Conservation (phyloP, 1,284 basidiomycete genomes). For the Pascua sp. region DNA sequence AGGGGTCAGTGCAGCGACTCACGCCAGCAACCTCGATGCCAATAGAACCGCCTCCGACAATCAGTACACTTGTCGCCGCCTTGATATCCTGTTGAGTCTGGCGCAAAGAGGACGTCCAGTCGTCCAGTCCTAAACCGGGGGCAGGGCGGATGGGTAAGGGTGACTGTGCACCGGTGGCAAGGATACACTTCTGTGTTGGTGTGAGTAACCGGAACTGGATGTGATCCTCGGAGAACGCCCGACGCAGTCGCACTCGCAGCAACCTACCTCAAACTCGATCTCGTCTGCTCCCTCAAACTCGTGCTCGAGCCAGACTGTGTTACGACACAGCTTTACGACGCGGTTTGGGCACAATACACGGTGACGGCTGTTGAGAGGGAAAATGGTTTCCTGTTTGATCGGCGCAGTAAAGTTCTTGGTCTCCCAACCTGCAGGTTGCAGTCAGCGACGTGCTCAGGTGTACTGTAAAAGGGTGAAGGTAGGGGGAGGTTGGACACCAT, state of each 20-base stretch:
- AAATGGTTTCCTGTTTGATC: conserved; percentile 38
- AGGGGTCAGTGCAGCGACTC: conserved; percentile 12
- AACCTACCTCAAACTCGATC: conserved; percentile 46
- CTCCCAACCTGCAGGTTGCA: conserved; percentile 40
- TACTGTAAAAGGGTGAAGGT: too few relatives aligned
- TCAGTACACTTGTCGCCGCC: conserved; percentile 38
- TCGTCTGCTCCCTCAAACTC: conserved; percentile 42
- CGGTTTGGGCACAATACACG: conserved; percentile 37
- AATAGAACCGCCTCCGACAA: conserved; percentile 51
- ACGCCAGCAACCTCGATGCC: conserved; percentile 53
- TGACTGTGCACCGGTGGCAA: conserved; percentile 45
- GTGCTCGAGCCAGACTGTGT: conserved; percentile 41
- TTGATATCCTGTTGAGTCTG: conserved; percentile 17
- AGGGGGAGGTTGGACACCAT: too few relatives aligned
- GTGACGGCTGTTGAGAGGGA: conserved; percentile 33
- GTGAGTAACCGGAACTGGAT: not conserved
- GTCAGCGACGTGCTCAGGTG: not conserved
- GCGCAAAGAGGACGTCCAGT: conserved; percentile 24
- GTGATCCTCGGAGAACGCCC: too few relatives aligned
- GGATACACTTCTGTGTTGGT: conserved; percentile 29
- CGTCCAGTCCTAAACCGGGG: conserved; percentile 21
- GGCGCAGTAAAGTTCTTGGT: conserved; percentile 37
- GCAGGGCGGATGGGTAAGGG: conserved; percentile 42
- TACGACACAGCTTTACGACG: conserved; percentile 42
- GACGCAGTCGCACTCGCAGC: not conserved